phyloP scores from a whole-genome alignment of 257 asterid species.

The Nemophila menziesii region DNA sequence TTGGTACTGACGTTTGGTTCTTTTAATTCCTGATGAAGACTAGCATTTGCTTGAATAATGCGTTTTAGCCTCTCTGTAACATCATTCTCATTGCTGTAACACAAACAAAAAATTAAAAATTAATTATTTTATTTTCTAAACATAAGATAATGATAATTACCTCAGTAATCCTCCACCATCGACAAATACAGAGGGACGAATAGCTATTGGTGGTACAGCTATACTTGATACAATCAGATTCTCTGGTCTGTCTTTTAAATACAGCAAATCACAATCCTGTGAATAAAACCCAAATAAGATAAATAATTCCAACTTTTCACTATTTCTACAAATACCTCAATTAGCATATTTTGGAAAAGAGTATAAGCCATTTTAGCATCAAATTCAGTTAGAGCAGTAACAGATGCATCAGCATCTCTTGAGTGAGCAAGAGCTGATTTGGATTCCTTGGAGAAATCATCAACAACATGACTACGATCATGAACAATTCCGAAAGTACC shows the following conservation, averaged over 20 bases:
- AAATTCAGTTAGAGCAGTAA: slow-evolving; percentile 27
- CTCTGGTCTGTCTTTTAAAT: slow-evolving; percentile 78
- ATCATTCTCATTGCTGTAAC: slow-evolving; percentile 92
- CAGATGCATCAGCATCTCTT: slow-evolving; percentile 32
- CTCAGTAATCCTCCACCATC: slow-evolving; percentile 81
- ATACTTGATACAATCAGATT: slow-evolving; percentile 63
- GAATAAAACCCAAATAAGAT: neutral
- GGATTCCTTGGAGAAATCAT: slow-evolving; percentile 30
- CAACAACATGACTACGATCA: slow-evolving; percentile 39
- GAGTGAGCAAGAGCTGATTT: slow-evolving; percentile 46
- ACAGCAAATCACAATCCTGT: slow-evolving; percentile 89
- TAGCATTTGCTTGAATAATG: slow-evolving; percentile 67
- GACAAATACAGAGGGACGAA: slow-evolving; percentile 92
- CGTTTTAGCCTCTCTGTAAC: slow-evolving; percentile 58
- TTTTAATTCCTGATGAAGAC: slow-evolving; percentile 42
- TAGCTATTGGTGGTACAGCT: slow-evolving; percentile 78
- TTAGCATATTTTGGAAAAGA: slow-evolving; percentile 60
- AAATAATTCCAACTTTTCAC: too few species aligned
- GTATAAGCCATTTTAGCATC: slow-evolving; percentile 49
- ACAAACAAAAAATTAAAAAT: slow-evolving; percentile 4
- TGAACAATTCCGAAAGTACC: slow-evolving; percentile 37
- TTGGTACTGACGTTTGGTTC: slow-evolving; percentile 28
- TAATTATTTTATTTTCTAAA: neutral
- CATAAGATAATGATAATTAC: slow-evolving; percentile 25
- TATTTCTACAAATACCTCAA: slow-evolving; percentile 79